Base-by-base conservation (phyloP, 2,329 filamentous ascomycete genomes). In the Juglanconis oblonga region DNA sequence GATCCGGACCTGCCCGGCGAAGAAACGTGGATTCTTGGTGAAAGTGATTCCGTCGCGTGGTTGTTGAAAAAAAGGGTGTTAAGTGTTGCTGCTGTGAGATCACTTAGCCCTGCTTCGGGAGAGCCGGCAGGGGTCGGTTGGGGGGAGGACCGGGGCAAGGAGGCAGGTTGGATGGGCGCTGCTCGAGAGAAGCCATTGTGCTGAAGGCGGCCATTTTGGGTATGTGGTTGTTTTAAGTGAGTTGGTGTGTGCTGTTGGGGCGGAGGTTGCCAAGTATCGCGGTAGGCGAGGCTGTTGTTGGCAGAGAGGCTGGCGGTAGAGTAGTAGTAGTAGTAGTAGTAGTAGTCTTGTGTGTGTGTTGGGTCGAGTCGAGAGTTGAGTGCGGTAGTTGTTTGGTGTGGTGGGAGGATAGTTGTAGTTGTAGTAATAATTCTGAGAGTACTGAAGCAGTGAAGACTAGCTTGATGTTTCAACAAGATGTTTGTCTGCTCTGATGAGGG, bases 121-220 rank as follows among this genome's bases (percentile, higher is more conserved):
- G 81, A 74, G 85, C 82, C 73, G 85, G 85, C 57, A 87, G 82
- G 74, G 85, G 85, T 58, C 85, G 79, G 74, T 81, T 84, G 64
- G 85, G 85, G 69, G 85, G 85, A 62, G 85, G 85, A 67, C 85
- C 85, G 57, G 85, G 85, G 82, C 85, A 87, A 67, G 85, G 85
- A 77, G 85, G 85, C 66, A 88, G 83, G 70, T 87, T 84, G 67
- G 84, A 86, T 64, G 85, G 85, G 71, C 85, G 82, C 74, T 86
- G 83, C 61, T 63, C 61, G 50, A 63, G 61, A 13, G 61, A 63
- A 33, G 61, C 52, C 61, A 58, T 63, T 48, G 55, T 63, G 61
- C 47, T 63, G 61, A 51, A 50, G 57, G 58, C 58, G 61, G 58
- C 61, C 61, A 63, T 63, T 63, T 63, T 63, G 54, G 40, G 54